These are phyloP conservation scores for Colletotrichum sp. DNA, from an alignment of 2,329 filamentous ascomycete genomes.

Conservation along the genomic window DNA sequence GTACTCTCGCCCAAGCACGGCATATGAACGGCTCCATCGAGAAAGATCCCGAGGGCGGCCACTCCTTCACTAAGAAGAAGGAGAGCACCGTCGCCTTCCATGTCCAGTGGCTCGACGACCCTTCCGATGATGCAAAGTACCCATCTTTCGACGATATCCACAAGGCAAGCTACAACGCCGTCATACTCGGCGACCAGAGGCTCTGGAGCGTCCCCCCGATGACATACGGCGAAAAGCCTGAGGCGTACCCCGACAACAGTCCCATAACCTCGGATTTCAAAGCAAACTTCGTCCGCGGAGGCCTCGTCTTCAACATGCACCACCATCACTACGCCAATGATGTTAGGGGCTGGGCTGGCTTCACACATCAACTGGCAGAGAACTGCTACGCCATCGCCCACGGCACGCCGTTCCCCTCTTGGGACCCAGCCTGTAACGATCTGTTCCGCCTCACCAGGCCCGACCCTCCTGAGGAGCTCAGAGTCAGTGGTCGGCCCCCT, in stretches of 20 bases:
- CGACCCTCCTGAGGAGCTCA: conserved; percentile 26
- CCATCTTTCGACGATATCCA: conserved; percentile 41
- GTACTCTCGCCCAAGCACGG: conserved; percentile 38
- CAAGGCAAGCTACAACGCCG: conserved; percentile 33
- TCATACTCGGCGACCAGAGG: conserved; percentile 34
- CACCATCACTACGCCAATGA: conserved; percentile 47
- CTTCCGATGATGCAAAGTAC: background rate
- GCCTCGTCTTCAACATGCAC: conserved; percentile 44
- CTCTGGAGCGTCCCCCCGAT: conserved; percentile 39
- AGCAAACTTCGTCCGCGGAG: conserved; percentile 44
- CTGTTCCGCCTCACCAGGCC: conserved; percentile 35
- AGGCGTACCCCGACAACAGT: conserved; percentile 34
- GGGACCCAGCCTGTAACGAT: conserved; percentile 39
- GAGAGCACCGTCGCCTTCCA: conserved; percentile 37
- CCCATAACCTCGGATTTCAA: conserved; percentile 41
- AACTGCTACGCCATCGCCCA: conserved; percentile 40
- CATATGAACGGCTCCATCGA: conserved; percentile 45
- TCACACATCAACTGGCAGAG: conserved; percentile 43
- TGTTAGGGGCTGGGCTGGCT: conserved; percentile 43
- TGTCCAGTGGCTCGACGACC: conserved; percentile 39
- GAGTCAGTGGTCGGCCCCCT: conserved; percentile 33
- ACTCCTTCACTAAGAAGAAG: conserved; percentile 39
- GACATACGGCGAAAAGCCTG: conserved; percentile 42
- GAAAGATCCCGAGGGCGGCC: conserved; percentile 35
- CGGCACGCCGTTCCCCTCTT: conserved; percentile 32